phyloP scores from a whole-genome alignment of 352 stramenopile genomes.

The Hyaloperonospora brassicae region DNA sequence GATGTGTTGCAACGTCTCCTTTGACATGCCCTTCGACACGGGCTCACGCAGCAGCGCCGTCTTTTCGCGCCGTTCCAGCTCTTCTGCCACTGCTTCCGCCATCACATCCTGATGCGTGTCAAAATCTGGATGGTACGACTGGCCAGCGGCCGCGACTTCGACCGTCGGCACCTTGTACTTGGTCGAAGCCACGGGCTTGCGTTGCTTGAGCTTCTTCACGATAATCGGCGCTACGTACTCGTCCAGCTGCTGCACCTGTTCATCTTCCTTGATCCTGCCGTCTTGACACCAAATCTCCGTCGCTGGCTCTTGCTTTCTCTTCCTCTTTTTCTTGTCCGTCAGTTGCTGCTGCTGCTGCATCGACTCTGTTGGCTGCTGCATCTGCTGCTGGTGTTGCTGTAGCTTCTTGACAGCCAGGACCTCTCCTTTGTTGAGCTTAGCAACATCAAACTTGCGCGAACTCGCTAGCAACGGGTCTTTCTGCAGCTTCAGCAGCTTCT shows the following conservation, averaged over 20 bases:
- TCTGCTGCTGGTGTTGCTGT: constrained; percentile 17
- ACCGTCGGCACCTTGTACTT: constrained; percentile 67
- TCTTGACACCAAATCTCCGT: constrained; percentile 40
- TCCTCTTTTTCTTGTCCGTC: constrained; percentile 15
- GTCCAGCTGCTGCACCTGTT: constrained; percentile 37
- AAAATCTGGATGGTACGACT: constrained; percentile 85
- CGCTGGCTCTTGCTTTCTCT: constrained; percentile 11
- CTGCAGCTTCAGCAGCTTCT: constrained; percentile 50
- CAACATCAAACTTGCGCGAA: constrained; percentile 56
- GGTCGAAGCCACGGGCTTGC: constrained; percentile 52
- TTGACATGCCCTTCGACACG: constrained; percentile 50
- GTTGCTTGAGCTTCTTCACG: constrained; percentile 45
- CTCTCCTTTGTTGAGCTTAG: constrained; percentile 59
- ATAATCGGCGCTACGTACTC: constrained; percentile 56
- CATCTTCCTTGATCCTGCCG: constrained; percentile 28
- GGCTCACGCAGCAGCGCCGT: constrained; percentile 38
- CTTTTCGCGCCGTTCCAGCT: constrained; percentile 55
- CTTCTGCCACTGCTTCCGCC: constrained; percentile 56
- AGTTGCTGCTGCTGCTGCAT: constrained; percentile 18
- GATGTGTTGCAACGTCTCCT: constrained; percentile 77
- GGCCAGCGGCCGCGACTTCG: constrained; percentile 56
- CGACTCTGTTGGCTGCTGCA: constrained; percentile 7
- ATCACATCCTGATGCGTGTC: constrained; percentile 74
- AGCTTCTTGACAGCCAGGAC: constrained; percentile 50
- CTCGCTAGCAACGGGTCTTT: constrained; percentile 65